Evolutionary conservation across 106 monocot genomes (phyloP).

Genomic region (Phalaenopsis aphrodite): DNA sequence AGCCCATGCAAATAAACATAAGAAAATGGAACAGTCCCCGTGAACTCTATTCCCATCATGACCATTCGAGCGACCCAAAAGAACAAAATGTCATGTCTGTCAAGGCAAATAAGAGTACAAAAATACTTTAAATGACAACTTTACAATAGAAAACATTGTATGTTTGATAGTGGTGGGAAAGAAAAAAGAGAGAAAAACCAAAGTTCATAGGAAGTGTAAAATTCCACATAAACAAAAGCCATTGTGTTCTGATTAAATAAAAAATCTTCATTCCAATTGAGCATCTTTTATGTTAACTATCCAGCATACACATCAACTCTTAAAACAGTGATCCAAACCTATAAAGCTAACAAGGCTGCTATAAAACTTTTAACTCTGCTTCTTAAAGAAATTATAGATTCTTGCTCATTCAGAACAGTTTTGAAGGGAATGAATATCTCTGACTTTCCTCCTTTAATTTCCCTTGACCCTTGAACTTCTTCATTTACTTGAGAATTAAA

Average conservation of each 20-base stretch:
- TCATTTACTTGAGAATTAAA: too few relatives aligned
- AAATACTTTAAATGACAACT: neutral
- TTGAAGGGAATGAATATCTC: too few relatives aligned
- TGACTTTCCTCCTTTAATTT: too few relatives aligned
- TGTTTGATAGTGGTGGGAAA: neutral
- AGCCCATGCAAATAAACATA: constrained; percentile 97
- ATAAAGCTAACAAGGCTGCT: neutral
- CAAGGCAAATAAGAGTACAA: constrained; percentile 8
- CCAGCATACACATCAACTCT: neutral
- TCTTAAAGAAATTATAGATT: too few relatives aligned
- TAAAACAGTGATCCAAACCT: neutral
- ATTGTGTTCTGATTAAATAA: neutral
- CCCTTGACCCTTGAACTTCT: too few relatives aligned
- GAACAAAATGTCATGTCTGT: constrained; percentile 96
- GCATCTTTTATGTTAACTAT: too few relatives aligned
- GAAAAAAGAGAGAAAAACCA: neutral
- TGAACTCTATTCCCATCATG: constrained; percentile 99
- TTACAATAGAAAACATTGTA: neutral
- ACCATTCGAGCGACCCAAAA: constrained; percentile 99
- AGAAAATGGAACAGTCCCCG: constrained; percentile 86
- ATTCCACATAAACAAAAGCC: neutral
- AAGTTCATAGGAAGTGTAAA: neutral
- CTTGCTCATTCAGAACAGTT: too few relatives aligned
- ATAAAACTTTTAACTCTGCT: neutral
- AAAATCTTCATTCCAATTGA: neutral